A percentile compares a stretch with the other conserved stretches of the same genome.
These are phyloP conservation scores for Mycogone perniciosa DNA, from an alignment of 2,329 filamentous ascomycete species.

Conservation along the genomic window DNA sequence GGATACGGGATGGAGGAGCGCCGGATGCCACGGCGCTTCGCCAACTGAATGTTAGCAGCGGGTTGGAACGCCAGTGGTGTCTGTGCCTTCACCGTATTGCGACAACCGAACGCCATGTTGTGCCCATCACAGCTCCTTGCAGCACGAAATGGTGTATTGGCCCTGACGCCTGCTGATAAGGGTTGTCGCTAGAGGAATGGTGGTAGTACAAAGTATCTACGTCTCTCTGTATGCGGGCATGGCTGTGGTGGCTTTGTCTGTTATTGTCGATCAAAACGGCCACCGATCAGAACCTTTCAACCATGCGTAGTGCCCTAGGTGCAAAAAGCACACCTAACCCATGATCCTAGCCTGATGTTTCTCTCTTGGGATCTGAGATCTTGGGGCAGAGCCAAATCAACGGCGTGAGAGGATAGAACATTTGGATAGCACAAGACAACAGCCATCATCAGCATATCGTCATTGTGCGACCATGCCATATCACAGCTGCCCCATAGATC, in stretches of 20 bases:
- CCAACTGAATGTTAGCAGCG: background rate
- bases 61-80: background rate
- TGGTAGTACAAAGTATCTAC: background rate
- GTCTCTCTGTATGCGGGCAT: background rate
- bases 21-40: background rate
- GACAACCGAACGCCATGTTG: background rate
- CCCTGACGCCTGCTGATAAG: background rate
- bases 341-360: too few relatives aligned
- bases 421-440: too few relatives aligned
- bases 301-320: too few relatives aligned
- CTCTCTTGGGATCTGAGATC: too few relatives aligned
- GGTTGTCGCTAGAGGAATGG: too few relatives aligned
- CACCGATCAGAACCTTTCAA: background rate
- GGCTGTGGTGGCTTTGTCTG: slow-evolving; percentile 1
- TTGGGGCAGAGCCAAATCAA: too few relatives aligned
- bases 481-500: too few relatives aligned
- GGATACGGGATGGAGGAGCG: background rate
- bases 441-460: too few relatives aligned
- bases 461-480: too few relatives aligned
- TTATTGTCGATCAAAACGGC: slow-evolving; percentile 6
- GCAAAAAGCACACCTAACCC: too few relatives aligned
- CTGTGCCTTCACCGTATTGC: too few relatives aligned
- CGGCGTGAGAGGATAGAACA: too few relatives aligned
- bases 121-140: slow-evolving; percentile 4
- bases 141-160: slow-evolving; percentile 4